Base-by-base conservation (phyloP, 176 grass and related monocot species). In the Oryza coarctata region DNA sequence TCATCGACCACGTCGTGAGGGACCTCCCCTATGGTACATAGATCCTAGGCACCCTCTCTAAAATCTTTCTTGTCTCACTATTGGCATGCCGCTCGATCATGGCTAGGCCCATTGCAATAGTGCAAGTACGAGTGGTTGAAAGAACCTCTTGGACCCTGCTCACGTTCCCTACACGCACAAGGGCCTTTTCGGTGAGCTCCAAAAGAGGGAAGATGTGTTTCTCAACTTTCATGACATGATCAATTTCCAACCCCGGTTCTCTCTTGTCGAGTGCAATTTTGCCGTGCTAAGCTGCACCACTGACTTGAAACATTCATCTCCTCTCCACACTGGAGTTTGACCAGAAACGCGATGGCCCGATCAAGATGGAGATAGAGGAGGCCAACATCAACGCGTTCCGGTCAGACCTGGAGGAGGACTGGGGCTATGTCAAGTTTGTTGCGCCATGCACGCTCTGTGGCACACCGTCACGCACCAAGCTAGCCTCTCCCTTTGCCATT, bases 111-210 rank as follows among this genome's bases (percentile, higher is more conserved):
- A 32, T 65, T 31, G 44, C 71, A 63, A 75, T 84, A 47, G n/a
- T n/a, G n/a, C 82, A 98, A 92, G 29, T 94, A 94, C 29, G 95
- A 98, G 73, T 94, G 84, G 79, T 79, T 6, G 95, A n/a, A n/a
- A 98, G 79, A 98, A 98, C 76, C 88, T 98, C 26, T 86, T 98
- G 82, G 95, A 98, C 63, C 86, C 92, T 84, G 86, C 95, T 17
- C 95, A 98, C 44, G 92, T 91, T 20, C 86, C 82, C 0, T 98
- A 98, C 77, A 92, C 95, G 9, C 95, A 98, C 78, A 84, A 36
- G 84, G 95, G 95, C 36, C 23, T 98, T 36, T 86, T 94, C 61
- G 70, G 67, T 0, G n/a, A 75, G 12, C 45, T 86, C 1, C 75
- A 68, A 35, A 89, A 82, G 43, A 76, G 13, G 27, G 88, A 74